Evolutionary conservation across 2,329 filamentous ascomycete species (phyloP), one percentile per base, ranked within the genome.

Genomic region (Beauveria bassiana): DNA sequence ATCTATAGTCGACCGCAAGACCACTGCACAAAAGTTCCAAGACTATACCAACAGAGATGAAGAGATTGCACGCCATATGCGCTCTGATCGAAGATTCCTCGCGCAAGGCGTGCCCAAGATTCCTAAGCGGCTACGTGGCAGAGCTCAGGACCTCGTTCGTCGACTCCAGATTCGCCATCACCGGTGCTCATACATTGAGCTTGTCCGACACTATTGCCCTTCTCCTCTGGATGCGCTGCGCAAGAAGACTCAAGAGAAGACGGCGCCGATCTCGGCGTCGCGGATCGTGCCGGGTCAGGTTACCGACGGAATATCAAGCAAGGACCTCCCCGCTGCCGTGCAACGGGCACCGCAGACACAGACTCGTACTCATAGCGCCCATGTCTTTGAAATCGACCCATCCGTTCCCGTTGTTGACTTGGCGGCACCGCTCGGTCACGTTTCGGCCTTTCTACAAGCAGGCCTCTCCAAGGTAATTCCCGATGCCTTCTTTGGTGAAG

Each of bases 371-470:
- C 59, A 31, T 18, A 10, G 42, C 7, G 10, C 26, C 10, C 50
- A 22, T 9, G 20, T 61, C 49, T 49, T 54, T 22, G 50, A 61
- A 31, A 26, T 61, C 3, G 50, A 54, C n/a, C 50, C 51, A 24
- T 47, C 57, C 63, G 3, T 65, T 59, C 38, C 78, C 14, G 75
- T 95, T 50, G 85, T 86, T 40, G 83, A 88, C 22, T 75, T 90
- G 66, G 88, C 92, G 1, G 91, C 86, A 18, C 83, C 89, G 0
- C 65, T 77, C 3, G 76, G 85, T 1, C 81, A 85, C 53, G 89
- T 98, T 2, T 96, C 93, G 4, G 88, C 90, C 0, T 98, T 96
- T 70, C 96, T 92, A 71, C 89, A 88, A 69, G 88, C 91, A 3
- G 86, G 88, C 0, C 70, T 97, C 34, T 78, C 77, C 22, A 89